These are phyloP conservation scores for Spergularia azorica DNA, from an alignment of 179 eudicot species.

Conservation along the genomic window DNA sequence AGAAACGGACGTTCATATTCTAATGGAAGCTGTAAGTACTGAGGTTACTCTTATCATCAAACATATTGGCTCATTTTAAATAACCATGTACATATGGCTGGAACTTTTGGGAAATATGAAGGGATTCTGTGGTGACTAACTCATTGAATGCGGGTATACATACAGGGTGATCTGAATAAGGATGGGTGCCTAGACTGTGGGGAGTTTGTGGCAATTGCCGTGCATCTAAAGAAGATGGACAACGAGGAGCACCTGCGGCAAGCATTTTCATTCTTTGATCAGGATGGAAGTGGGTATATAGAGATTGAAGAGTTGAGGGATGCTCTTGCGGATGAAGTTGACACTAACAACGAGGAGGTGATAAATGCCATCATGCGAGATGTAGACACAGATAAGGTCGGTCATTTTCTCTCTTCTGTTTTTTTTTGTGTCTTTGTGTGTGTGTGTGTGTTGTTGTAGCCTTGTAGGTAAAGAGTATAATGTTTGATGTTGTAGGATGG, in stretches of 20 bases:
- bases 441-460: background rate
- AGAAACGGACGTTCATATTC: slow-evolving; percentile 65
- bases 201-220: slow-evolving; percentile 78
- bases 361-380: slow-evolving; percentile 77
- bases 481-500: slow-evolving; percentile 50
- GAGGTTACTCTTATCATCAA: background rate
- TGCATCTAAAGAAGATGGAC: slow-evolving; percentile 74
- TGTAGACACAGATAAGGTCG: slow-evolving; percentile 92
- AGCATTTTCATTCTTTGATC: slow-evolving; percentile 76
- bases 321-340: slow-evolving; percentile 64
- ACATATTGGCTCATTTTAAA: background rate
- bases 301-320: slow-evolving; percentile 78
- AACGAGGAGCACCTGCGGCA: slow-evolving; percentile 69
- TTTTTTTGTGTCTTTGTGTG: background rate
- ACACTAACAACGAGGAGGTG: slow-evolving; percentile 65
- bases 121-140: background rate
- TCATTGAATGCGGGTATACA: background rate
- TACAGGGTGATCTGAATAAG: slow-evolving; percentile 82
- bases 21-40: slow-evolving; percentile 86
- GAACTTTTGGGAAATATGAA: too few species aligned
- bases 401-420: slow-evolving; percentile 11
- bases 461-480: background rate
- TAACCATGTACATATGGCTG: too few species aligned
- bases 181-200: slow-evolving; percentile 68
- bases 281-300: slow-evolving; percentile 60